Conservation (phyloP, 31 red algal genomes). For the Endocladia muricata region DNA sequence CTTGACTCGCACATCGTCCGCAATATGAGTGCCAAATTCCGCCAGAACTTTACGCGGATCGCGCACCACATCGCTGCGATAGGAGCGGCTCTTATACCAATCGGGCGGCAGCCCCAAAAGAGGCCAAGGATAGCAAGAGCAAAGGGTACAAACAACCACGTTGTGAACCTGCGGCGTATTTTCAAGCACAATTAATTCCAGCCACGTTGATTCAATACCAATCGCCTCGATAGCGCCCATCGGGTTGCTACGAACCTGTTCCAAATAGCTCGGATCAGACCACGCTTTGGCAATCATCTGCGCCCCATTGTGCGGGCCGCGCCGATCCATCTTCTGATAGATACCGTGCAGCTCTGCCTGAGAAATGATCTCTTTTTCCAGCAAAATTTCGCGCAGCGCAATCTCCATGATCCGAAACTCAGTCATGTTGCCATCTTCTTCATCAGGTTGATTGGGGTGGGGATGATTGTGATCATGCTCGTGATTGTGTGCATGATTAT, state of each 20-base stretch:
- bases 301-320: slow-evolving; percentile 8
- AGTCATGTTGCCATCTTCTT: no score
- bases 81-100: slow-evolving; percentile 20
- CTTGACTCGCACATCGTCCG: background rate
- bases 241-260: background rate
- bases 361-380: no score
- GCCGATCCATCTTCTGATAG: no score
- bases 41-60: slow-evolving; percentile 5
- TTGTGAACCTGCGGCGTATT: background rate
- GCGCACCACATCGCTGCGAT: background rate
- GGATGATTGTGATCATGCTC: no score
- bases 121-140: slow-evolving; percentile 5
- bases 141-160: slow-evolving; percentile 6
- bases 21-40: background rate
- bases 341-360: no score
- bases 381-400: no score
- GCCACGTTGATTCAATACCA: background rate
- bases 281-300: background rate
- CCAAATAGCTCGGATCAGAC: background rate
- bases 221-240: background rate
- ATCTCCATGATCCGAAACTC: no score
- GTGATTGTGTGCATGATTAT: no score
- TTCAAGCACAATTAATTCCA: background rate
- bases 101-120: background rate
- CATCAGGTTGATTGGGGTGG: no score